These are phyloP conservation scores for Grosmannia serpens DNA, from an alignment of 2,329 filamentous ascomycete species.

Conservation along the genomic window DNA sequence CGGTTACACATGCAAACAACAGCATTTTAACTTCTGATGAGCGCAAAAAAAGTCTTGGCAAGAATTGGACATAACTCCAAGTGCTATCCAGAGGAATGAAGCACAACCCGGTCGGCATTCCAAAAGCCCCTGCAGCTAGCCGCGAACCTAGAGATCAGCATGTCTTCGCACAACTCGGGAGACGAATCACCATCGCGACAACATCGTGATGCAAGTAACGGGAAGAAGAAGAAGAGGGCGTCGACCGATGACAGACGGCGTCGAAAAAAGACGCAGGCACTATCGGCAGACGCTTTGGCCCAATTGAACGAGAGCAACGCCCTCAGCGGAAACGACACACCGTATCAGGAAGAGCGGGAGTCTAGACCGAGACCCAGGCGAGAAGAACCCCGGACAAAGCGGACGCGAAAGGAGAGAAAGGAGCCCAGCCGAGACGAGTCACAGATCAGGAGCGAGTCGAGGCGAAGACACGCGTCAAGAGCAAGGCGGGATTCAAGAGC, in stretches of 20 bases:
- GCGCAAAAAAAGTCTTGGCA: neutral
- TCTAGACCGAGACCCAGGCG: neutral
- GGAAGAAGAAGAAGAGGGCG: neutral
- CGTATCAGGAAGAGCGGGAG: neutral
- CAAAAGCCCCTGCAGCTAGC: neutral
- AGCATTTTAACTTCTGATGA: neutral
- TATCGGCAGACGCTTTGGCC: conserved; percentile 6
- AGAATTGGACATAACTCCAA: neutral
- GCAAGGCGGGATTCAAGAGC: neutral
- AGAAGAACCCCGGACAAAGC: neutral
- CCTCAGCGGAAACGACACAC: neutral
- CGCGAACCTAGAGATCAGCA: neutral
- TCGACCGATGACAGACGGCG: neutral
- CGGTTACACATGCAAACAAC: neutral
- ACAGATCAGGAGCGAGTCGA: neutral
- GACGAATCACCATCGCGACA: neutral
- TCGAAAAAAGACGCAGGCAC: neutral
- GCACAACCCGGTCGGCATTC: neutral
- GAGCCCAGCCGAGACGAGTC: neutral
- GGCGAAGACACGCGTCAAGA: conserved; percentile 2
- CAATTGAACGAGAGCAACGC: conserved; percentile 3
- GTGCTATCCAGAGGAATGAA: neutral
- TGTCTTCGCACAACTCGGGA: neutral
- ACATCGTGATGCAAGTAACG: neutral
- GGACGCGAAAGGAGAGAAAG: neutral